phyloP scores from a whole-genome alignment of 495 filamentous ascomycete genomes.

The Hypoxylon crocopeplum region DNA sequence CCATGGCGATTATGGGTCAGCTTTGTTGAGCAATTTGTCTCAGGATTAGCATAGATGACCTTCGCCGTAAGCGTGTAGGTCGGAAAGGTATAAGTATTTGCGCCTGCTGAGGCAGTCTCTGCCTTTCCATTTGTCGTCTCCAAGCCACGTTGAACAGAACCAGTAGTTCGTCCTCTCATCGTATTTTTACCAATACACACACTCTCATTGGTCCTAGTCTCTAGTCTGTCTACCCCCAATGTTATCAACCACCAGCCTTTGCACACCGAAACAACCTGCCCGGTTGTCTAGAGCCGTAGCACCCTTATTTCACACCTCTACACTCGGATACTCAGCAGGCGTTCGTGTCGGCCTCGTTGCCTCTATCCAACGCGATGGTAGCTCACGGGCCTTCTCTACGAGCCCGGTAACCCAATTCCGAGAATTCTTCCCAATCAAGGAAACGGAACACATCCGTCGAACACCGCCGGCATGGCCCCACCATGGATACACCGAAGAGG shows the following conservation, averaged over 20 bases:
- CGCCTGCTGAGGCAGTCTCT: constrained; percentile 17
- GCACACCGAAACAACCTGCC: constrained; percentile 44
- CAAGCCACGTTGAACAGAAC: constrained; percentile 14
- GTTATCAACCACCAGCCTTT: constrained; percentile 43
- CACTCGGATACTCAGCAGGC: constrained; percentile 36
- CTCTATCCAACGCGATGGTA: constrained; percentile 24
- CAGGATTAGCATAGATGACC: neutral
- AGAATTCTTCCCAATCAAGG: constrained; percentile 57
- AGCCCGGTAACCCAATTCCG: constrained; percentile 44
- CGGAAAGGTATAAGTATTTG: constrained; percentile 33
- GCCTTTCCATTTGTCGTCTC: neutral
- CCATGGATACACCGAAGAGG: constrained; percentile 61
- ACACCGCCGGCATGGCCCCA: constrained; percentile 72
- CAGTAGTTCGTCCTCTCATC: neutral
- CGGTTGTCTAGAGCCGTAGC: constrained; percentile 40
- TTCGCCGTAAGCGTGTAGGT: constrained; percentile 14
- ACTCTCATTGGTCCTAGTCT: constrained; percentile 12
- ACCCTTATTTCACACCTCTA: constrained; percentile 28
- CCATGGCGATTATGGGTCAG: neutral
- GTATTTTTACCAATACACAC: constrained; percentile 9
- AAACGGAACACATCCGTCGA: constrained; percentile 53
- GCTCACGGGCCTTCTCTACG: constrained; percentile 50
- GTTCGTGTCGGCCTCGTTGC: constrained; percentile 36
- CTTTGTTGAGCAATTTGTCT: constrained; percentile 24
- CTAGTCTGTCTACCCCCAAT: constrained; percentile 21